Evolutionary conservation across 345 rosid genomes (phyloP), one percentile per base, ranked within the genome.

Genomic region (Lepidium aucheri): DNA sequence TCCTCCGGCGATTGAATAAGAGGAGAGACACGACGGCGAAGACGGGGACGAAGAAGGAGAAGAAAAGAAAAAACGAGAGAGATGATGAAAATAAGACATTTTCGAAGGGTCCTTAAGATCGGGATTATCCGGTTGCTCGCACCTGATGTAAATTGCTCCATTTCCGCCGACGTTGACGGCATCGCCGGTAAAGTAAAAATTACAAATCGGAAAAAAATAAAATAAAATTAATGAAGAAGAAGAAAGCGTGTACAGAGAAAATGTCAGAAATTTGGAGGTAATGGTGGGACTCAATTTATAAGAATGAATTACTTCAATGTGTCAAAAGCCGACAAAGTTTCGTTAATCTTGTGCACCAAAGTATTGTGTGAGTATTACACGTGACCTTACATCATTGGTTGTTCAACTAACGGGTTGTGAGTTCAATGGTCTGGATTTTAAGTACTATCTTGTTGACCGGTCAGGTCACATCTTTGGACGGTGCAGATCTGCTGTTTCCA

Each of bases 61-160:
- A 90, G 65, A 43, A 86, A 24, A 68, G 86, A 75, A 33, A 86
- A 56, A 56, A 88, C n/a, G 20, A 88, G 4, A 6, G 90, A 72
- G 46, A 81, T 75, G 44, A 88, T 9, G 81, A 82, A 82, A 65
- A 78, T 43, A 7, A 90, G 51, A 13, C 76, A 62, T 24, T 77
- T 79, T 64, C 80, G 71, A 6, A 94, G 77, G 67, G 81, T 66
- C 65, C 54, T 81, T 14, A 85, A 76, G 55, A 94, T 74, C 63
- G 96, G 95, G 51, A 94, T 85, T 10, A 94, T 86, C 24, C 99
- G 97, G 63, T 94, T 94, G 81, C 99, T 88, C 16, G 99, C 99
- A 11, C 99, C 99, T 14, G 99, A 94, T 14, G 99, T 94, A 44
- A 90, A 79, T 47, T 74, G 97, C 50, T 91, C 96, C 81, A 91